phyloP scores from a whole-genome alignment of 1,284 basidiomycete species.

The Chalciporus piperatoides region DNA sequence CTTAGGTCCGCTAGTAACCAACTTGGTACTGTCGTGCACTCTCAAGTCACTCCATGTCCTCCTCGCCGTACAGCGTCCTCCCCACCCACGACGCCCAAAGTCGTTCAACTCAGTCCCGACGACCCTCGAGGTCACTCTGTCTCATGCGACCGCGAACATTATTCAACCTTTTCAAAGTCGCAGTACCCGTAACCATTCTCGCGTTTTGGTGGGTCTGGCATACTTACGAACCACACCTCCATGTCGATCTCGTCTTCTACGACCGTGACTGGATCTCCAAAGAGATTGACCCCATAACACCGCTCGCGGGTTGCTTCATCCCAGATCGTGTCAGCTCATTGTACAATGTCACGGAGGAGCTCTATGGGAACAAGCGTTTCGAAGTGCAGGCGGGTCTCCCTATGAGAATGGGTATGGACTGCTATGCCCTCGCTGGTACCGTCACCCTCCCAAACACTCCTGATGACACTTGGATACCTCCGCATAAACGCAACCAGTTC shows the following conservation, averaged over 20 bases:
- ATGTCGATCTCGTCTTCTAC: conserved; percentile 79
- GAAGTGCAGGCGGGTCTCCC: conserved; percentile 77
- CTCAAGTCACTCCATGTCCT: conserved; percentile 18
- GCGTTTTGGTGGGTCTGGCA: conserved; percentile 31
- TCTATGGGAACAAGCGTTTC: conserved; percentile 58
- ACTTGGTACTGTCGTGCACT: no score
- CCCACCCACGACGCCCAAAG: conserved; percentile 17
- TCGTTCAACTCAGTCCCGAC: not conserved
- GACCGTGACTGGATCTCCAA: conserved; percentile 67
- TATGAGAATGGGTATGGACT: conserved; percentile 76
- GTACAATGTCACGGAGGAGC: conserved; percentile 67
- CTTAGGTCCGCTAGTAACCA: no score
- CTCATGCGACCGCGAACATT: conserved; percentile 22
- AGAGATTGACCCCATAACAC: conserved; percentile 61
- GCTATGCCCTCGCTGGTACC: conserved; percentile 84
- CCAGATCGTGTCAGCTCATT: conserved; percentile 49
- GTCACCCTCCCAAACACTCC: conserved; percentile 39
- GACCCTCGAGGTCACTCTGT: conserved; percentile 1
- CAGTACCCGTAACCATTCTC: conserved; percentile 31
- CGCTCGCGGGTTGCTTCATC: conserved; percentile 74
- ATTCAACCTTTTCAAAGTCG: conserved; percentile 27
- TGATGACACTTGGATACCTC: conserved; percentile 25
- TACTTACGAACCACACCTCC: conserved; percentile 76
- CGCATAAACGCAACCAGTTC: conserved; percentile 56
- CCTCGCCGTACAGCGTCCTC: conserved; percentile 12